Percentiles rank a stretch among this genome's conserved stretches.
Evolutionary conservation across 345 rosid species (phyloP).

Genomic region (Moricandia moricandioides): DNA sequence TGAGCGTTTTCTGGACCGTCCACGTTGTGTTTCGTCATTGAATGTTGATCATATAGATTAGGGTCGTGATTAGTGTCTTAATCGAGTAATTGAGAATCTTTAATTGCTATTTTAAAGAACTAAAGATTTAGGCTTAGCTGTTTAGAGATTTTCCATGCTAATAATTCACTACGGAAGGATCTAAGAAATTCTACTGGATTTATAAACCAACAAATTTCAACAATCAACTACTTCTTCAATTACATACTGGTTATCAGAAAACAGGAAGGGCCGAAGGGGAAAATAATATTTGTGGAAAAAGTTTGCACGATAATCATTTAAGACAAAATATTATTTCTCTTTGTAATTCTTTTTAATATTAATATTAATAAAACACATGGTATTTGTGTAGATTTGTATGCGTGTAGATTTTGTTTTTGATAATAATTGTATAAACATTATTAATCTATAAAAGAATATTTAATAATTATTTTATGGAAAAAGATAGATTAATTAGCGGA

Average conservation of each 20-base stretch:
- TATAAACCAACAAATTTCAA: slow-evolving; percentile 8
- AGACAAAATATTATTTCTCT: too few species aligned
- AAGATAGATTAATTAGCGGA: not conserved
- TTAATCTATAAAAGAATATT: too few species aligned
- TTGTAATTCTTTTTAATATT: not conserved
- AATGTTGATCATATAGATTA: slow-evolving; percentile 29
- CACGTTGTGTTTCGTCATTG: slow-evolving; percentile 24
- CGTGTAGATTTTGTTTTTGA: not conserved
- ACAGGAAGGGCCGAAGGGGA: not conserved
- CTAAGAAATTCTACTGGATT: slow-evolving; percentile 17
- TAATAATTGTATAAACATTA: not conserved
- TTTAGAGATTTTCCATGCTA: slow-evolving; percentile 41
- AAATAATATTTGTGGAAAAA: not conserved
- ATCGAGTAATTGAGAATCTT: slow-evolving; percentile 46
- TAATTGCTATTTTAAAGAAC: slow-evolving; percentile 27
- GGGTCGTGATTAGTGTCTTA: slow-evolving; percentile 29
- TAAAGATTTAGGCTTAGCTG: slow-evolving; percentile 42
- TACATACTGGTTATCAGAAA: not conserved
- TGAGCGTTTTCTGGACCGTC: slow-evolving; percentile 37
- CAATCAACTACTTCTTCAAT: not conserved
- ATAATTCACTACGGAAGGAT: slow-evolving; percentile 13
- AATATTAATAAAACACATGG: not conserved
- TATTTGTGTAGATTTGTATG: not conserved
- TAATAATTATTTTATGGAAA: too few species aligned
- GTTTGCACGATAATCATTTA: not conserved